Base-by-base conservation (phyloP, 106 monocot species). In the Dioscorea zingiberensis region DNA sequence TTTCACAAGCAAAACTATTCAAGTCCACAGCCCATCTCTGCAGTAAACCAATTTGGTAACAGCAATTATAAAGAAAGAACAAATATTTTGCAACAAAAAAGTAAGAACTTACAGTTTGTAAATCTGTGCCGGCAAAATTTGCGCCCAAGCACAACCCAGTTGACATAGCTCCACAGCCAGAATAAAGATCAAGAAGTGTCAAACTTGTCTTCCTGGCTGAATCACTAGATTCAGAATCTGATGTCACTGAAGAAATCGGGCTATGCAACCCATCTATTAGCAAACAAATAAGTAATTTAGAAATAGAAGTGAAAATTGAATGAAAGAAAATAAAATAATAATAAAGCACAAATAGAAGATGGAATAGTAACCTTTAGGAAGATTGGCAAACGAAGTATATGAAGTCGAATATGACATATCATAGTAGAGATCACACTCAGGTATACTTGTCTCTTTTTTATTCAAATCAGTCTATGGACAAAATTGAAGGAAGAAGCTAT, bases 111-210 rank as follows among this genome's bases (percentile, higher is more conserved):
- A 89, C 85, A 11, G 90, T 85, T 46, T 80, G 70, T 3, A 90
- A 64, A 30, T 75, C 69, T 32, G 76, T 15, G 7, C 90, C 77
- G 48, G 74, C 59, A 6, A 83, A 48, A 14, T 77, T 71, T 2
- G 90, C 78, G 27, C 90, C 90, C 26, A 77, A 56, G 60, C 90
- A 90, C 2, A 90, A 38, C 2, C 90, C 90, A 2, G 90, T 90
- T 0, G 90, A 90, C 90, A 90, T 90, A 9, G 84, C 90, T 3
- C 90, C 90, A 46, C 90, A 90, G 7, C 90, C 90, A 21, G 85
- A 85, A 44, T 83, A 82, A 7, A 82, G 63, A 51, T 82, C 82
- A 13, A 82, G 58, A 23, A 82, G 69, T 26, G 72, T 25, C 7
- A 72, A 18, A 0, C 30, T 32, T 21, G 30, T 65, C 17, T 69